Conservation (phyloP, 139 green algal species). For the Haematococcus sp. region DNA sequence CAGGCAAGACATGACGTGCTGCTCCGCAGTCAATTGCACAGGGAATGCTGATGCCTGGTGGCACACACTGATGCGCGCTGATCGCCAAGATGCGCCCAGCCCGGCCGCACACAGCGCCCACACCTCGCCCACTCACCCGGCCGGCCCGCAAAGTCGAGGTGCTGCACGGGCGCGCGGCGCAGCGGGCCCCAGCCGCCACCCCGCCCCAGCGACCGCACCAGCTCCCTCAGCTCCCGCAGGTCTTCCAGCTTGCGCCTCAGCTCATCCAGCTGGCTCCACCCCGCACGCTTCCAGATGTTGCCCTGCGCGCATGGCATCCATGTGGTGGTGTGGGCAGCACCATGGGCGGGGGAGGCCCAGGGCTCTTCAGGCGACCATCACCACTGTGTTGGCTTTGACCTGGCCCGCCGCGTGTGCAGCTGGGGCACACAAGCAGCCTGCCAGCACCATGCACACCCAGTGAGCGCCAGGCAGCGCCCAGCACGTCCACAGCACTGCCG, state of each 20-base stretch:
- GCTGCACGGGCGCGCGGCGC: slow-evolving; percentile 64
- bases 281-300: slow-evolving; percentile 68
- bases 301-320: slow-evolving; percentile 22
- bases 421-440: background rate
- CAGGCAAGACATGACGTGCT: too few species aligned
- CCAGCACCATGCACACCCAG: too few species aligned
- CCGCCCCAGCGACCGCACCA: slow-evolving; percentile 77
- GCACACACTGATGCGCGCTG: too few species aligned
- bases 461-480: too few species aligned
- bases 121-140: slow-evolving; percentile 28
- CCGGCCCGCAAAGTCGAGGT: slow-evolving; percentile 56
- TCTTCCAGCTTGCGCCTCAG: slow-evolving; percentile 78
- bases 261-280: slow-evolving; percentile 76
- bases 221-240: slow-evolving; percentile 80
- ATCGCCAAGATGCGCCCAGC: too few species aligned
- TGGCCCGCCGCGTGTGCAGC: background rate
- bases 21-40: too few species aligned
- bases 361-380: too few species aligned
- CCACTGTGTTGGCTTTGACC: too few species aligned
- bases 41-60: background rate
- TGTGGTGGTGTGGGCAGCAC: background rate
- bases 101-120: too few species aligned
- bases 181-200: slow-evolving; percentile 84
- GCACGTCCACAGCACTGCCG: too few species aligned
- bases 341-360: background rate